phyloP scores from a whole-genome alignment of 2,329 filamentous ascomycete species.

The Plectosphaerella cucumerina region DNA sequence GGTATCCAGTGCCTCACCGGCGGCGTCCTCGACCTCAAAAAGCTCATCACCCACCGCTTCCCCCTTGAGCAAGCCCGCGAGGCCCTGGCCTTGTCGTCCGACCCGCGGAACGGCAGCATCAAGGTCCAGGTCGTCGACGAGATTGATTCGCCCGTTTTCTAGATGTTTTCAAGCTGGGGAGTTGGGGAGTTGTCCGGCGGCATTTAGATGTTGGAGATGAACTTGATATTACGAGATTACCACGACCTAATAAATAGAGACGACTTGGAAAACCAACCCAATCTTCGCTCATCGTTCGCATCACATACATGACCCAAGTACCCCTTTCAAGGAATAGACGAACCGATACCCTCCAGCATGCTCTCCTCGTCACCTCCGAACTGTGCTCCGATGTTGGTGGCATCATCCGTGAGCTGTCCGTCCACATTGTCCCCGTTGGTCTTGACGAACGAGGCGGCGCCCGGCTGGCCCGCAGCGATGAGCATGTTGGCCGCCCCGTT shows the following conservation, averaged over 20 bases:
- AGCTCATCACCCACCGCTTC: conserved; percentile 59
- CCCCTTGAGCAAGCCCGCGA: conserved; percentile 58
- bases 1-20: conserved; percentile 58
- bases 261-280: not conserved
- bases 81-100: conserved; percentile 33
- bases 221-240: too few relatives aligned
- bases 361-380: conserved; percentile 5
- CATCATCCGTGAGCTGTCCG: conserved; percentile 7
- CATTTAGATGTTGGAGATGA: too few relatives aligned
- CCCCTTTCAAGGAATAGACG: not conserved
- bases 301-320: too few relatives aligned
- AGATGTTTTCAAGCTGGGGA: not conserved
- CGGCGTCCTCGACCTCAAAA: conserved; percentile 56
- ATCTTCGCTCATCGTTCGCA: too few relatives aligned
- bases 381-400: conserved; percentile 3
- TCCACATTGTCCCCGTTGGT: conserved; percentile 6
- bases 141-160: conserved; percentile 2
- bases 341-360: conserved; percentile 1
- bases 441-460: conserved; percentile 1
- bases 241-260: not conserved
- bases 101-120: conserved; percentile 27
- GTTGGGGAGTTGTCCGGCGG: not conserved
- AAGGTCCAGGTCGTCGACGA: conserved; percentile 30
- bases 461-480: not conserved
- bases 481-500: conserved; percentile 4